These are phyloP conservation scores for Populus hybrid DNA, from an alignment of 441 rosid genomes.

Conservation along the genomic window DNA sequence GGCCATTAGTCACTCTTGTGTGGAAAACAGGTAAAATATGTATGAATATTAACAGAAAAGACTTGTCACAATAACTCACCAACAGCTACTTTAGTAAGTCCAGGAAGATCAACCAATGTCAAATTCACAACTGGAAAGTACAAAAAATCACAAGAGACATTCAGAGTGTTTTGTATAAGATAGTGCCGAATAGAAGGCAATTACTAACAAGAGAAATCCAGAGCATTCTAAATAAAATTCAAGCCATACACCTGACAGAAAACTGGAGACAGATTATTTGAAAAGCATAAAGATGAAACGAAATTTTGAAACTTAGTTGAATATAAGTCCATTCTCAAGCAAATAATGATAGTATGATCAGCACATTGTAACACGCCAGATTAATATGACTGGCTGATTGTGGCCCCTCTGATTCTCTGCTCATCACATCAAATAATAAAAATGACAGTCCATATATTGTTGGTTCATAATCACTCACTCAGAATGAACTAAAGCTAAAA, in stretches of 20 bases:
- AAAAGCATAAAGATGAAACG: neutral
- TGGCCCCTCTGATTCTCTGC: neutral
- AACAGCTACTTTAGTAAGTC: slow-evolving; percentile 95
- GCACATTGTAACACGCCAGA: neutral
- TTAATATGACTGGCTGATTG: neutral
- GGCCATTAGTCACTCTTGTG: slow-evolving; percentile 4
- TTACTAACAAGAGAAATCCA: neutral
- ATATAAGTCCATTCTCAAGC: neutral
- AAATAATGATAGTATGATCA: neutral
- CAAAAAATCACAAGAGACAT: neutral
- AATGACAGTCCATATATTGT: neutral
- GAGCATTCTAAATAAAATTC: neutral
- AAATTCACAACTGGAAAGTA: slow-evolving; percentile 76
- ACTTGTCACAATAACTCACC: slow-evolving; percentile 44
- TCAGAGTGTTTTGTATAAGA: neutral
- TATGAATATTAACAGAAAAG: slow-evolving; percentile 5
- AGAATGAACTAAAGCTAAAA: neutral
- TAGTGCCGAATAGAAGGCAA: slow-evolving; percentile 1
- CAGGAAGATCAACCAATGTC: slow-evolving; percentile 95
- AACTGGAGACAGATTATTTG: neutral
- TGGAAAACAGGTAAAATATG: slow-evolving; percentile 9
- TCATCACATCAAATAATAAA: neutral
- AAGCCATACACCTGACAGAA: neutral
- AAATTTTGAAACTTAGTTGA: neutral
- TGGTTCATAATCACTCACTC: slow-evolving; percentile 1